Percentiles rank a stretch among this genome's conserved stretches.
Evolutionary conservation across 257 asterid species (phyloP).

Genomic region (Penstemon eatonii): DNA sequence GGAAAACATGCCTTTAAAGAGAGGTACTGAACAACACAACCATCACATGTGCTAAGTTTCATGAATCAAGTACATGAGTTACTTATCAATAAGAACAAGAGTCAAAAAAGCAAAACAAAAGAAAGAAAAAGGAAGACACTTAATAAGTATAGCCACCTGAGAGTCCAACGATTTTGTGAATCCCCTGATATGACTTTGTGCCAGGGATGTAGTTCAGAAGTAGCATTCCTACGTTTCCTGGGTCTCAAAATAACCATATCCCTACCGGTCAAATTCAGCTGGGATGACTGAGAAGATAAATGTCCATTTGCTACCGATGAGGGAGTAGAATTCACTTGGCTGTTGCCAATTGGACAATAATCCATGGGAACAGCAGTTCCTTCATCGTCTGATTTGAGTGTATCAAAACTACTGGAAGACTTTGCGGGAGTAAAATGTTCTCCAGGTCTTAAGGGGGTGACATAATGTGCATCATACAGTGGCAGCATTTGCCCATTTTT

Average conservation of each 20-base stretch:
- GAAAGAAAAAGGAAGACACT: background rate
- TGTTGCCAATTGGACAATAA: slow-evolving; percentile 34
- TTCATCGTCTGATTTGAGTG: slow-evolving; percentile 46
- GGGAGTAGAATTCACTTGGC: slow-evolving; percentile 38
- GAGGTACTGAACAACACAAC: background rate
- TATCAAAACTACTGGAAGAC: slow-evolving; percentile 41
- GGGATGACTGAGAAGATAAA: slow-evolving; percentile 39
- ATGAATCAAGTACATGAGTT: slow-evolving; percentile 11
- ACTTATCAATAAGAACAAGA: slow-evolving; percentile 1
- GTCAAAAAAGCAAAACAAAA: background rate
- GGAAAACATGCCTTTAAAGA: background rate
- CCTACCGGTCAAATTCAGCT: slow-evolving; percentile 35
- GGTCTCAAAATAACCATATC: slow-evolving; percentile 38
- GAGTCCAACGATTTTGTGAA: slow-evolving; percentile 36
- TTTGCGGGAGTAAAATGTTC: slow-evolving; percentile 48
- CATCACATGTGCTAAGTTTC: background rate
- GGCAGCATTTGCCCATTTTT: slow-evolving; percentile 57
- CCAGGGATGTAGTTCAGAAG: slow-evolving; percentile 59
- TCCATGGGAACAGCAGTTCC: slow-evolving; percentile 37
- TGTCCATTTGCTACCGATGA: slow-evolving; percentile 32
- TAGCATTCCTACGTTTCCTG: slow-evolving; percentile 58
- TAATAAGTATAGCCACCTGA: slow-evolving; percentile 46
- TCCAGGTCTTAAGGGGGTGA: slow-evolving; percentile 34
- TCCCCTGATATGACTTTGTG: slow-evolving; percentile 55
- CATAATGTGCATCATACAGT: slow-evolving; percentile 39